Conservation (phyloP, 352 stramenopile species). For the Phytopythium montanum region DNA sequence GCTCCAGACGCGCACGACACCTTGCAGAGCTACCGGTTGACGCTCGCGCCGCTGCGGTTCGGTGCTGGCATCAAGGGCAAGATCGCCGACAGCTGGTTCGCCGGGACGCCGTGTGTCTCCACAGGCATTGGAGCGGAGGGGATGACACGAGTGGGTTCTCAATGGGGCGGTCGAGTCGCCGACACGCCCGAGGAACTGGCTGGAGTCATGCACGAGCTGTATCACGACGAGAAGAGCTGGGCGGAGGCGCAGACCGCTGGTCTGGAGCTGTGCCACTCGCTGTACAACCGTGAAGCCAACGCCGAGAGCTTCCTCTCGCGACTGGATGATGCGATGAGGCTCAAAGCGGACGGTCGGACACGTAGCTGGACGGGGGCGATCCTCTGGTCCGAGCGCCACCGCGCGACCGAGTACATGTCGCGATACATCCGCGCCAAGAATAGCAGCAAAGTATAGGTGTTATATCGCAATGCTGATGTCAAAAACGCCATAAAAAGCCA, state of each 20-base stretch:
- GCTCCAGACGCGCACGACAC: constrained; percentile 67
- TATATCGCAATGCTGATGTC: too few species aligned
- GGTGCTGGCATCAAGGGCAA: constrained; percentile 95
- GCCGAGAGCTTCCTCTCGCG: constrained; percentile 42
- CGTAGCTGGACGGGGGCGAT: constrained; percentile 78
- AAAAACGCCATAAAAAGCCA: too few species aligned
- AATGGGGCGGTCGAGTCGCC: constrained; percentile 54
- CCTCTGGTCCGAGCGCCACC: constrained; percentile 80
- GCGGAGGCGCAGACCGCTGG: constrained; percentile 23
- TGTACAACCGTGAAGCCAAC: constrained; percentile 53
- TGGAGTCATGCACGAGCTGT: constrained; percentile 36
- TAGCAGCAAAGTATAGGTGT: too few species aligned
- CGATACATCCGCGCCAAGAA: constrained; percentile 80
- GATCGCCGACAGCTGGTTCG: constrained; percentile 91
- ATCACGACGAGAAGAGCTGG: constrained; percentile 41
- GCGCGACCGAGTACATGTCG: constrained; percentile 84
- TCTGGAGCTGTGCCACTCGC: constrained; percentile 20
- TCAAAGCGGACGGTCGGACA: constrained; percentile 20
- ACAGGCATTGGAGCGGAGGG: constrained; percentile 90
- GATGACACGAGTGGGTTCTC: constrained; percentile 32
- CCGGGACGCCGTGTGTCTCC: constrained; percentile 86
- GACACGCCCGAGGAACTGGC: constrained; percentile 45
- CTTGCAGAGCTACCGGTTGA: constrained; percentile 63
- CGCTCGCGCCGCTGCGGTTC: constrained; percentile 90
- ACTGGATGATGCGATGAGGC: constrained; percentile 34